phyloP scores from a whole-genome alignment of 148 eudicot genomes.

The Drosera capensis region DNA sequence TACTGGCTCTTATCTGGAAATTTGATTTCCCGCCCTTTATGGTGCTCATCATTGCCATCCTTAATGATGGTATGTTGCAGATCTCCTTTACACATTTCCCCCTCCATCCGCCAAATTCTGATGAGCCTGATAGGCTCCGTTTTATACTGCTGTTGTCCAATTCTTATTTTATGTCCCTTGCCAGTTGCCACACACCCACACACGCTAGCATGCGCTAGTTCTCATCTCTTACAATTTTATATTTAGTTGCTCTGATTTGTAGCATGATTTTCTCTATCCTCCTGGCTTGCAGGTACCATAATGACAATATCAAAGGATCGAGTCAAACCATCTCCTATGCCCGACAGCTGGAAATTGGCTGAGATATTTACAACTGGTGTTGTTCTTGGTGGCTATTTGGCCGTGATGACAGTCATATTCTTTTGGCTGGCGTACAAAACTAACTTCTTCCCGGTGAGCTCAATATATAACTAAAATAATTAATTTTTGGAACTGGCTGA shows the following conservation, averaged over 20 bases:
- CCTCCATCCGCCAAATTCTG: background rate
- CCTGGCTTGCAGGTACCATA: conserved; percentile 55
- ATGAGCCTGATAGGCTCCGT: no score
- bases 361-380: conserved; percentile 49
- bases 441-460: conserved; percentile 43
- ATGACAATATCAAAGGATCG: conserved; percentile 66
- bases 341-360: conserved; percentile 52
- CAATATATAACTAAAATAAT: background rate
- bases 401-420: conserved; percentile 59
- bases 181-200: no score
- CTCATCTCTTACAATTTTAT: background rate
- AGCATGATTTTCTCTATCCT: no score
- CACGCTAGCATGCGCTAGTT: background rate
- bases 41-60: conserved; percentile 65
- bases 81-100: background rate
- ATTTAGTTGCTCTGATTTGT: background rate
- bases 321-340: conserved; percentile 56
- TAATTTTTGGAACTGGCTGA: background rate
- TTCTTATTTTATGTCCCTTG: no score
- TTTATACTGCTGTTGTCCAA: no score
- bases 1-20: conserved; percentile 47
- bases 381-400: conserved; percentile 46
- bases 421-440: conserved; percentile 63
- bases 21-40: conserved; percentile 59
- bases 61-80: conserved; percentile 33